A percentile compares a stretch with the other conserved stretches of the same genome.
phyloP scores from a whole-genome alignment of 2,329 filamentous ascomycete species.

The Byssoonygena ceratinophila region DNA sequence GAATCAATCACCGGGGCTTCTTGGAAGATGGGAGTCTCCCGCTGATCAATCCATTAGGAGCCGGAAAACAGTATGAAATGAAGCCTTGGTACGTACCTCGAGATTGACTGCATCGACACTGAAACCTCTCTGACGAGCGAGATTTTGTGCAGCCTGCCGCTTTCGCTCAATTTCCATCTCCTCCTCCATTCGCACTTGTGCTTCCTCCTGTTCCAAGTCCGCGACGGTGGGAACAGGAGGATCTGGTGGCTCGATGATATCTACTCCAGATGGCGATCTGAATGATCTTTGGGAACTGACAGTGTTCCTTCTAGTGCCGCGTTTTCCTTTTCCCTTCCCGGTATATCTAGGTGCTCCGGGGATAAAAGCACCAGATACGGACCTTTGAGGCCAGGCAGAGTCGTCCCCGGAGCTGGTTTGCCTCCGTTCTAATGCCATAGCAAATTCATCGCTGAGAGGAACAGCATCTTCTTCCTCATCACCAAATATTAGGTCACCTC shows the following conservation, averaged over 20 bases:
- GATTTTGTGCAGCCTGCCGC: constrained; percentile 44
- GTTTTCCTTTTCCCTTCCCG: constrained; percentile 27
- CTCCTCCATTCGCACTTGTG: constrained; percentile 43
- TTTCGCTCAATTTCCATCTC: constrained; percentile 46
- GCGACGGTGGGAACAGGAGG: constrained; percentile 39
- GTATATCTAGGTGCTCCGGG: constrained; percentile 35
- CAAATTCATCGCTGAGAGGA: constrained; percentile 86
- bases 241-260: constrained; percentile 22
- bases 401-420: constrained; percentile 55
- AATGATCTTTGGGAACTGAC: constrained; percentile 21
- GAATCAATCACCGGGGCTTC: neutral
- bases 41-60: neutral
- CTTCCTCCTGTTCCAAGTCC: constrained; percentile 50
- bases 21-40: neutral
- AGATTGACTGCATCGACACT: constrained; percentile 20
- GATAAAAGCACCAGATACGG: constrained; percentile 40
- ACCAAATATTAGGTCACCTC: constrained; percentile 83
- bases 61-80: neutral
- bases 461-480: constrained; percentile 89
- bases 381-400: constrained; percentile 39
- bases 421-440: constrained; percentile 65
- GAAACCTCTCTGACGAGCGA: constrained; percentile 48
- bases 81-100: neutral
- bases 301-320: constrained; percentile 21
- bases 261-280: constrained; percentile 21